phyloP scores from a whole-genome alignment of 1,284 basidiomycete genomes.

The Sphagnurus paluster region DNA sequence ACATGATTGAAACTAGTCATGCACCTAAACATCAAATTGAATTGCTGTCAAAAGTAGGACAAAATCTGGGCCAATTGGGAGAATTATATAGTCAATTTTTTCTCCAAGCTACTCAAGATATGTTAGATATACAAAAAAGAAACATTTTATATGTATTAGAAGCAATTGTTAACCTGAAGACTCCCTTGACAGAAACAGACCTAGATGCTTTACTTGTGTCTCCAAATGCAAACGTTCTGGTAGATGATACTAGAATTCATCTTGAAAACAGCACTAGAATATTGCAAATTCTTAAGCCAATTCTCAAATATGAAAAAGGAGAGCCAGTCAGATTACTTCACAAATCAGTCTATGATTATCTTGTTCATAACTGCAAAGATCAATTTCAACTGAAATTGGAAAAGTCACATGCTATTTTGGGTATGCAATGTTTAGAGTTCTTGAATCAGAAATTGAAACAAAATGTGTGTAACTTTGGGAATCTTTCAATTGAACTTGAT shows the following conservation, averaged over 20 bases:
- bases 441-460: background rate
- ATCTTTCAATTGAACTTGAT: background rate
- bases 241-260: background rate
- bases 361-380: background rate
- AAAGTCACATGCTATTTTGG: background rate
- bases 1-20: background rate
- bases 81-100: background rate
- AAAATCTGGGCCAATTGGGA: background rate
- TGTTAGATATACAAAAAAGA: background rate
- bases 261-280: background rate
- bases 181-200: background rate
- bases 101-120: background rate
- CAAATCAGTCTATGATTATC: slow-evolving; percentile 1
- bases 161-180: background rate
- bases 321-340: background rate
- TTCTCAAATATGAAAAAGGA: background rate
- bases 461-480: background rate
- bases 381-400: background rate
- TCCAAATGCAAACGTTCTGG: background rate
- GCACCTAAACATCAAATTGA: background rate
- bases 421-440: background rate
- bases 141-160: background rate
- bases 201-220: background rate
- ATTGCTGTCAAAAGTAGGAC: background rate
- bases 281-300: background rate